A percentile compares a stretch with the other conserved stretches of the same genome.
These are phyloP conservation scores for Marasmius tenuissimus DNA, from an alignment of 1,284 basidiomycete genomes.

Conservation along the genomic window DNA sequence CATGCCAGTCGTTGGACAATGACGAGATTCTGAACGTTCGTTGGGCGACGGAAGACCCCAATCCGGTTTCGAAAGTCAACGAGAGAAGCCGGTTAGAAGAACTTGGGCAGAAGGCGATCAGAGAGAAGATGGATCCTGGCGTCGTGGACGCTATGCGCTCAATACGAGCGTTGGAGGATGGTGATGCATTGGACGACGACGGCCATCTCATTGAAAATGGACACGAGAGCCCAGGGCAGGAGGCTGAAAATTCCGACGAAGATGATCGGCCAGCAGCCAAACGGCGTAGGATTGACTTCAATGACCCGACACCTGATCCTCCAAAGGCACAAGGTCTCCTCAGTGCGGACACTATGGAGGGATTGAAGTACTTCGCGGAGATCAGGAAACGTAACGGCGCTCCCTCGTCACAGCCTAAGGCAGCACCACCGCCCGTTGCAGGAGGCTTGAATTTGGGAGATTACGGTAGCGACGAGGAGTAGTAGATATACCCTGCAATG, in stretches of 20 bases:
- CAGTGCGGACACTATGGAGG: slow-evolving; percentile 79
- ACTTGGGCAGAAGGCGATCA: slow-evolving; percentile 82
- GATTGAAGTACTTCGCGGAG: slow-evolving; percentile 84
- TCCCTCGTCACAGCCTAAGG: slow-evolving; percentile 24
- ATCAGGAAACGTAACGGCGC: slow-evolving; percentile 62
- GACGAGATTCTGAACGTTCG: slow-evolving; percentile 98
- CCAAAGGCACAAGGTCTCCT: slow-evolving; percentile 57
- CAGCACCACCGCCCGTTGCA: slow-evolving; percentile 32
- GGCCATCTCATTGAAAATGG: slow-evolving; percentile 31
- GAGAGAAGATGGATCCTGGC: slow-evolving; percentile 77
- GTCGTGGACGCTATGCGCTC: slow-evolving; percentile 86
- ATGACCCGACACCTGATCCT: slow-evolving; percentile 23
- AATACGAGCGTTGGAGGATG: slow-evolving; percentile 85
- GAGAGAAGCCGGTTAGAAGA: slow-evolving; percentile 83
- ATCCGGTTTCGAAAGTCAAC: slow-evolving; percentile 82
- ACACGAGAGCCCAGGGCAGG: slow-evolving; percentile 37
- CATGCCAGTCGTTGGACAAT: slow-evolving; percentile 95
- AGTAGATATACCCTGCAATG: slow-evolving; percentile 26
- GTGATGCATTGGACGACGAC: slow-evolving; percentile 53
- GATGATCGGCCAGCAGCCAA: slow-evolving; percentile 33
- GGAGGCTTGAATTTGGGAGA: slow-evolving; percentile 59
- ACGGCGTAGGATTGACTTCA: slow-evolving; percentile 35
- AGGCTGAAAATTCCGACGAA: slow-evolving; percentile 33
- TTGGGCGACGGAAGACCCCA: slow-evolving; percentile 97
- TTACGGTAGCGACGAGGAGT: slow-evolving; percentile 80